Evolutionary conservation across 208 protist species (phyloP), one percentile per base, ranked within the genome.

Genomic region (Wallacemonas sp.): DNA sequence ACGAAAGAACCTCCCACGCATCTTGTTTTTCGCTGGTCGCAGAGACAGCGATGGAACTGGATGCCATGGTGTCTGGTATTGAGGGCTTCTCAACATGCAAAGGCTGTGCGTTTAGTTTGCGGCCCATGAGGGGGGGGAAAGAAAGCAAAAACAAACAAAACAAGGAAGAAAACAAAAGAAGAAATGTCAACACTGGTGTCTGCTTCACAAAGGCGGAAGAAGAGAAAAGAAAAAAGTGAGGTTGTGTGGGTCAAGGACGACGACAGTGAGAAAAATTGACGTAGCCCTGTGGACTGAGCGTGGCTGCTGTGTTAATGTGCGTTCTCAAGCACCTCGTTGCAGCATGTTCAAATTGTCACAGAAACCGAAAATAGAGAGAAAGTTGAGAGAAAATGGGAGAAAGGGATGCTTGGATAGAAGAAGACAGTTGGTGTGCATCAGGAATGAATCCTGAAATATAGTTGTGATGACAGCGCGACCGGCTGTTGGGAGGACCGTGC

Each of bases 101-200:
- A 0, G 51, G 51, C 24, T 58, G 51, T 39, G n/a, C 51, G 51
- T 58, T 58, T 31, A 58, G 22, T 31, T 58, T 58, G 51, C 24
- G 51, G 3, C 51, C 51, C 51, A 58, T 58, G 1, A 49, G 19
- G 17, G 26, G 22, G n/a, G 34, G 47, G 8, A 61, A 65, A 65
- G 42, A 26, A 22, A 51, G 42, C 26, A 39, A 22, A 44, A 21
- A 3, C 2, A 26, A n/a, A 17, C 11, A 28, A 60, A 14, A 60
- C 8, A 33, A 56, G 27, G 9, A 27, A 49, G 21, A 24, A 26
- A 49, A 27, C 27, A 49, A 6, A 49, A 24, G 5, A 49, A 49
- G n/a, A 49, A 49, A 11, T 6, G 6, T 41, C 36, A 41, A 41
- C 14, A 17, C 44, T n/a, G 17, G n/a, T 24, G 9, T 9, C 11